These are phyloP conservation scores for Aspergillus fructus DNA, from an alignment of 2,329 filamentous ascomycete genomes.

Conservation along the genomic window DNA sequence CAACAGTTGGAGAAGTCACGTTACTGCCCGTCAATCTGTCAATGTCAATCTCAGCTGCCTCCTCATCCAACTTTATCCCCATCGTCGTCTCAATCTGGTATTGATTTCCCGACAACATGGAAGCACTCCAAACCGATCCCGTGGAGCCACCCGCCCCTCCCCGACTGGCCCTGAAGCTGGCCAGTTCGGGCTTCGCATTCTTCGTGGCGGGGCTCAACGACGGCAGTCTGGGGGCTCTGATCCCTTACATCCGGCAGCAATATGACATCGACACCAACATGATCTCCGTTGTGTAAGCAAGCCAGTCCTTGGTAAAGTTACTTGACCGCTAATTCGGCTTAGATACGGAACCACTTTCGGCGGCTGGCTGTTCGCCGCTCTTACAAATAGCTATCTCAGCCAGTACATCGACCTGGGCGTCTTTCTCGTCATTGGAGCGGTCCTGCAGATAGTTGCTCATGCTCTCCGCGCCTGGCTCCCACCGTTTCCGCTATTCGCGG, in stretches of 20 bases:
- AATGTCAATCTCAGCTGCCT: too few relatives aligned
- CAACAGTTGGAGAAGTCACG: too few relatives aligned
- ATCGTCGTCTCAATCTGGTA: too few relatives aligned
- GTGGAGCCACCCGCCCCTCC: neutral
- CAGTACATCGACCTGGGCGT: constrained; percentile 56
- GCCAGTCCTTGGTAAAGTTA: too few relatives aligned
- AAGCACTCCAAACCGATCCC: neutral
- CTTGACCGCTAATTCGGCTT: neutral
- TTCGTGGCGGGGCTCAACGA: constrained; percentile 67
- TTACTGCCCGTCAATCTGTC: too few relatives aligned
- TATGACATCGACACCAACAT: constrained; percentile 56
- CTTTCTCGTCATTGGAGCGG: constrained; percentile 57
- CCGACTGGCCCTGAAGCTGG: constrained; percentile 45
- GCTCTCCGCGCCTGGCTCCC: constrained; percentile 57
- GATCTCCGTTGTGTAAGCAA: constrained; percentile 50
- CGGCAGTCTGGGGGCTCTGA: constrained; percentile 61
- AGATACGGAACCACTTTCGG: constrained; percentile 58
- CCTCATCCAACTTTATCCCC: too few relatives aligned
- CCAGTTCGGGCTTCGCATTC: constrained; percentile 61
- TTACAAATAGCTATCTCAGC: constrained; percentile 51
- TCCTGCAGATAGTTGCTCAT: constrained; percentile 49
- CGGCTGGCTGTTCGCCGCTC: constrained; percentile 60
- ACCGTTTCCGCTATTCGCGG: constrained; percentile 57
- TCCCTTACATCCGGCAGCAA: constrained; percentile 61
- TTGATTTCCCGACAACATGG: neutral